Evolutionary conservation across 257 asterid species (phyloP), one percentile per base, ranked within the genome.

Genomic region (Thymus quinquecostatus): DNA sequence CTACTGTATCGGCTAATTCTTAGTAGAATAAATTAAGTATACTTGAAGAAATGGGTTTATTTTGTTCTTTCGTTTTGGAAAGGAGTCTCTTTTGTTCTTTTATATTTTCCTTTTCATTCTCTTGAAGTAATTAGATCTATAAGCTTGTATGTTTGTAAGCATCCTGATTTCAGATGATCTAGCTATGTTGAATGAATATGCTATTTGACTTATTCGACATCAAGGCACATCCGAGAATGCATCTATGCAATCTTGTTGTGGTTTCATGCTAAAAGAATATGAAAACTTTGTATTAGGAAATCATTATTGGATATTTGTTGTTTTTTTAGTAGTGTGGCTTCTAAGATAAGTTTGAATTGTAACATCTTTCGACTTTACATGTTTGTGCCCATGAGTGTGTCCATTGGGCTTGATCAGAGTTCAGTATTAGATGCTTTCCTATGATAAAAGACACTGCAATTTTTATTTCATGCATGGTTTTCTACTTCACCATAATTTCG

Each of bases 401-500:
- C 58, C 58, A 9, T 58, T 45, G 12, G 56, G 36, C 10, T 57
- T 27, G 48, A 41, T 32, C 40, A 29, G 29, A 58, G 36, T 43
- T 44, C 34, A 74, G 32, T 30, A 43, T 8, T 4, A 1, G 43
- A 55, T 57, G 30, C 21, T 65, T 49, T 71, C 21, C 49, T 56
- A n/a, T 48, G 32, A 32, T 50, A 12, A 11, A 3, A 2, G 28
- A 38, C 13, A 50, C 10, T 36, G 21, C 21, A 21, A 21, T 21
- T 21, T 21, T 21, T 21, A 21, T 21, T 21, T 21, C 21, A 21
- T 21, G 21, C 21, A 7, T 53, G 10, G 6, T 14, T 0, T 40
- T 65, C 21, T 41, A 65, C 8, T 29, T 47, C 38, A 8, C 41
- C 50, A 9, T 64, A 61, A 50, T 67, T 64, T 56, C 27, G 62